Percentiles rank a stretch among this genome's conserved stretches.
Conservation (phyloP, 805 yeast species). For the Saccharomycopsis sp. region DNA sequence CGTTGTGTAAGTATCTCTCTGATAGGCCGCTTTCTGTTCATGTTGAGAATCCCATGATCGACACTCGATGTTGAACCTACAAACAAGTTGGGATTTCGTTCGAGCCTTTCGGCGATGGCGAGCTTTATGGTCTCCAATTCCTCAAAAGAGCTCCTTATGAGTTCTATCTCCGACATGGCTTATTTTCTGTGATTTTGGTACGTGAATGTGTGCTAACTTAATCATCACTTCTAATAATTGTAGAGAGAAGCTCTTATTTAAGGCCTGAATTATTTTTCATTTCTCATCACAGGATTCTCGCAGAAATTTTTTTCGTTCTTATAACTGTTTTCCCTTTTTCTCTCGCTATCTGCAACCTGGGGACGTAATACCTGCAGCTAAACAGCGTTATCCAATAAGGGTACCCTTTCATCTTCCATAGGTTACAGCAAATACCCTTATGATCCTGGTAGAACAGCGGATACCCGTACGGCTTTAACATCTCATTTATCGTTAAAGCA, state of each 20-base stretch:
- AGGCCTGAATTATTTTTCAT: neutral
- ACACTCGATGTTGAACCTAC: conserved; percentile 28
- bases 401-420: too few relatives aligned
- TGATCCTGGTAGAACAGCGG: too few relatives aligned
- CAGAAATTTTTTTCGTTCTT: neutral
- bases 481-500: too few relatives aligned
- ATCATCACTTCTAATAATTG: too few relatives aligned
- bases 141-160: conserved; percentile 37
- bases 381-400: too few relatives aligned
- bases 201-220: too few relatives aligned
- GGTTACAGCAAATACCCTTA: too few relatives aligned
- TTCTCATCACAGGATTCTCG: neutral
- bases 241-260: neutral
- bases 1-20: conserved; percentile 54
- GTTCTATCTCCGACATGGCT: conserved; percentile 31
- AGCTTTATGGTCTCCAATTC: conserved; percentile 68
- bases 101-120: conserved; percentile 56
- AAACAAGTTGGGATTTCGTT: conserved; percentile 52
- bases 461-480: too few relatives aligned
- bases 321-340: too few relatives aligned
- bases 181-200: neutral
- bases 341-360: too few relatives aligned
- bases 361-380: too few relatives aligned
- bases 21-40: conserved; percentile 35
- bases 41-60: conserved; percentile 29